phyloP scores from a whole-genome alignment of 805 yeast genomes.

The Barnettozyma sp. region DNA sequence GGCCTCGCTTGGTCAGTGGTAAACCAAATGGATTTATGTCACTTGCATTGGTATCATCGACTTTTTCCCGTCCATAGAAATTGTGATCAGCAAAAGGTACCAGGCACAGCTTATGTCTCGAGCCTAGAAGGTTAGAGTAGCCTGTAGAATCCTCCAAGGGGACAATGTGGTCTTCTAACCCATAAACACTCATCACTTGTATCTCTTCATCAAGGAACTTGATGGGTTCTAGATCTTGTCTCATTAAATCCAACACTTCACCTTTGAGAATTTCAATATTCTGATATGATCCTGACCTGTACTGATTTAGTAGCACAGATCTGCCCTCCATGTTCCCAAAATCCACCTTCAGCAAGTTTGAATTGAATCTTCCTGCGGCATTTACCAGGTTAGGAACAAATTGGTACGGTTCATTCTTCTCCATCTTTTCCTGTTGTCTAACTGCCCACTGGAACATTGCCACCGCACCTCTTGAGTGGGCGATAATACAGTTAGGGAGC shows the following conservation, averaged over 20 bases:
- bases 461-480: constrained; percentile 76
- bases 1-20: constrained; percentile 40
- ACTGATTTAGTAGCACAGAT: constrained; percentile 35
- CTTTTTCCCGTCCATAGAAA: constrained; percentile 47
- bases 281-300: constrained; percentile 45
- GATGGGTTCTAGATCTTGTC: constrained; percentile 39
- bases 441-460: constrained; percentile 71
- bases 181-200: constrained; percentile 63
- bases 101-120: constrained; percentile 50
- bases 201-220: constrained; percentile 37
- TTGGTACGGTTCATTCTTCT: constrained; percentile 29
- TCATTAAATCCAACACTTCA: constrained; percentile 47
- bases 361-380: constrained; percentile 61
- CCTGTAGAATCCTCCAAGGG: constrained; percentile 55
- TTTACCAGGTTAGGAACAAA: constrained; percentile 63
- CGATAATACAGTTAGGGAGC: constrained; percentile 51
- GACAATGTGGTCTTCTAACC: constrained; percentile 58
- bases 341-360: constrained; percentile 14
- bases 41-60: constrained; percentile 28
- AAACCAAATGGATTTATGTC: constrained; percentile 30
- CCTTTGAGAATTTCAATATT: constrained; percentile 36
- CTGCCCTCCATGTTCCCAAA: constrained; percentile 17
- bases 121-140: constrained; percentile 50
- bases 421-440: constrained; percentile 32
- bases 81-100: constrained; percentile 77